Evolutionary conservation across 305 asterid genomes (phyloP), one percentile per base, ranked within the genome.

Genomic region (Caryopteris hybrid): DNA sequence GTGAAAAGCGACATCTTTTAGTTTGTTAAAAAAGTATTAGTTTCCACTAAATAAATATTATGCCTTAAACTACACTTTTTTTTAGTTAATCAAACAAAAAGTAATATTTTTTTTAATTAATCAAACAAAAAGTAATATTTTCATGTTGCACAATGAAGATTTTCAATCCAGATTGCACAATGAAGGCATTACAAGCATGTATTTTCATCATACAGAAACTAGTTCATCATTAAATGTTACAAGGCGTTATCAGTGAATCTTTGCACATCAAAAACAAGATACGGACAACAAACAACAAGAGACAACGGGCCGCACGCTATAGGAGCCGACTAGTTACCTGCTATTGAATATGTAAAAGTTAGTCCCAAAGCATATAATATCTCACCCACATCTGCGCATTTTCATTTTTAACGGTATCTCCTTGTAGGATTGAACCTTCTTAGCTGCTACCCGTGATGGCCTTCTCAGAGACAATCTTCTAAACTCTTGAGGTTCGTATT

Each of bases 401-500:
- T 90, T 88, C 59, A 72, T 74, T n/a, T 80, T 83, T 12, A 83
- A 0, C 3, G 90, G 81, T 27, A 78, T 47, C 84, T 90, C 94
- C 82, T 77, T 90, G 81, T 90, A 88, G 7, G 94, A 84, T 67
- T 78, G 85, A 54, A 90, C 85, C 74, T 85, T 90, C 75, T 41
- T 81, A 50, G 90, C 85, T 46, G 97, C 94, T 53, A 59, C 75
- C 14, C 95, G 87, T 6, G 76, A 78, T 21, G 92, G 96, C 81
- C 97, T 78, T 52, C 73, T 45, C 5, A 81, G 63, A 60, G 88
- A 81, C 16, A 78, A 34, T 70, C 80, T 80, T 75, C 75, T 70
- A 5, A 33, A 39, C 65, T 61, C 84, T 67, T 66, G 79, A 52
- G 86, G 45, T 53, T 69, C 78, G 11, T 14, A 16, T 16, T 34